These are phyloP conservation scores for Yamadazyma friedrichii DNA, from an alignment of 1,139 yeast species.

Conservation along the genomic window DNA sequence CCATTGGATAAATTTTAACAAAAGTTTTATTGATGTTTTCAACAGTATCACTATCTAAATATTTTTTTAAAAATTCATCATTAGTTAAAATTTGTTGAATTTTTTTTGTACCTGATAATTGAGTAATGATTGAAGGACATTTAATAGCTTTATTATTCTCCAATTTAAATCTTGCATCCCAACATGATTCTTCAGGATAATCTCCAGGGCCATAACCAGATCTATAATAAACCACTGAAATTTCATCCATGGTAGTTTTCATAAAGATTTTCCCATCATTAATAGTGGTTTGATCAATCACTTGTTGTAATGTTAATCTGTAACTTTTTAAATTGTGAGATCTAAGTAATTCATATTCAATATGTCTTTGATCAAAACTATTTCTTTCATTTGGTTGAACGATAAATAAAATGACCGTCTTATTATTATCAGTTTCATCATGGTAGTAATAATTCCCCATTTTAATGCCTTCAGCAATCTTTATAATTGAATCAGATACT, in stretches of 20 bases:
- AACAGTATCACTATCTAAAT: conserved; percentile 34
- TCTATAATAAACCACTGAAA: conserved; percentile 86
- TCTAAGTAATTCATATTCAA: conserved; percentile 69
- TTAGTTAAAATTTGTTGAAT: conserved; percentile 84
- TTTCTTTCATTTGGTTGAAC: conserved; percentile 87
- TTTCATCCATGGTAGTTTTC: conserved; percentile 59
- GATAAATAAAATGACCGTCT: conserved; percentile 68
- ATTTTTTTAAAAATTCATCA: conserved; percentile 42
- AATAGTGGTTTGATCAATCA: conserved; percentile 40
- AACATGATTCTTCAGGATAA: conserved; percentile 56
- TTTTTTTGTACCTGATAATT: conserved; percentile 89
- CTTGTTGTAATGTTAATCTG: conserved; percentile 68
- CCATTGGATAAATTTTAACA: conserved; percentile 85
- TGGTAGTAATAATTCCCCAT: conserved; percentile 61
- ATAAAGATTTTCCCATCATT: conserved; percentile 48
- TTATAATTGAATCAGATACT: conserved; percentile 58
- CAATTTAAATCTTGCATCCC: conserved; percentile 73
- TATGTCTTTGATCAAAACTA: conserved; percentile 82
- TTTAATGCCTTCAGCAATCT: conserved; percentile 70
- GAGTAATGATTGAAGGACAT: conserved; percentile 87
- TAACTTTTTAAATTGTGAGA: conserved; percentile 57
- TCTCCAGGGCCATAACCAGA: conserved; percentile 85
- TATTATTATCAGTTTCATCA: conserved; percentile 18
- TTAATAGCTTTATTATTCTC: conserved; percentile 82
- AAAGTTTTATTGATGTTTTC: conserved; percentile 57